Evolutionary conservation across 345 rosid genomes (phyloP).

Genomic region (Boechera divaricarpa): DNA sequence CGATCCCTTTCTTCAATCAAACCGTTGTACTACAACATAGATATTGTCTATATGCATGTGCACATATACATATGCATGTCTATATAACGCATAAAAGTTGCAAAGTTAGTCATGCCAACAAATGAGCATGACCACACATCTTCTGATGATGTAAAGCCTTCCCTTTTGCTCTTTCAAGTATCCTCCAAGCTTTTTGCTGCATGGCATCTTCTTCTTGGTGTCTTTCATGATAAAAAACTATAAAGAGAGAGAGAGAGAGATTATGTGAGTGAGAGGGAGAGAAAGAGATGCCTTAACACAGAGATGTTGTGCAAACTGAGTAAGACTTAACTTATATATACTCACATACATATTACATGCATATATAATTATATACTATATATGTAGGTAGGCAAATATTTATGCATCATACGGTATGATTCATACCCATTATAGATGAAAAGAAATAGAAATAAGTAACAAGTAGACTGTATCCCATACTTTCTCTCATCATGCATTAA

Average conservation of each 20-base stretch:
- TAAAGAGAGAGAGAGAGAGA: constrained; percentile 2
- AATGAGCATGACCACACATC: constrained; percentile 82
- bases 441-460: constrained; percentile 20
- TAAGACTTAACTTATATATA: constrained; percentile 39
- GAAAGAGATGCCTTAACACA: constrained; percentile 13
- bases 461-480: constrained; percentile 44
- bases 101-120: constrained; percentile 73
- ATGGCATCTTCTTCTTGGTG: constrained; percentile 59
- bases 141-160: constrained; percentile 73
- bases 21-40: constrained; percentile 1
- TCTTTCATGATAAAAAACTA: constrained; percentile 39
- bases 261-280: constrained; percentile 12
- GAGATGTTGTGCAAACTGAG: constrained; percentile 35
- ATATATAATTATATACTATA: constrained; percentile 21
- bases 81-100: not conserved
- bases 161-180: constrained; percentile 73
- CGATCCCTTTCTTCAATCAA: constrained; percentile 27
- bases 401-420: not conserved
- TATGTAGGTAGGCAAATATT: constrained; percentile 12
- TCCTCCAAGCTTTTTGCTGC: constrained; percentile 69
- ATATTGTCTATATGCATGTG: constrained; percentile 22
- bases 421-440: constrained; percentile 24
- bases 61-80: not conserved
- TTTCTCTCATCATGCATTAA: constrained; percentile 32
- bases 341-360: constrained; percentile 22